Evolutionary conservation across 495 filamentous ascomycete species (phyloP).

Genomic region (Aspergillus mulundensis): DNA sequence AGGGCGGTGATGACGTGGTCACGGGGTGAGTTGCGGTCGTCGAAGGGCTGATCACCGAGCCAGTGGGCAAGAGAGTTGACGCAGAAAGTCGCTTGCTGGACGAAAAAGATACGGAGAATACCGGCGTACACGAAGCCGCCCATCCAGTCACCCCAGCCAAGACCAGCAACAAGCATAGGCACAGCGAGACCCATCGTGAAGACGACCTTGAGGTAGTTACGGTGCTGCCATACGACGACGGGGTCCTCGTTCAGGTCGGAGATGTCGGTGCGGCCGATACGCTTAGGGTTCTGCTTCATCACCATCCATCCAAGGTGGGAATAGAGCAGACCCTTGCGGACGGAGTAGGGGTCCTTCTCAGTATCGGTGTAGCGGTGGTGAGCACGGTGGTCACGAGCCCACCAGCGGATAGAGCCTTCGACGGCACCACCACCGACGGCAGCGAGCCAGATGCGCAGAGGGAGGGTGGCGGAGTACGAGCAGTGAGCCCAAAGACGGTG

Average conservation of each 20-base stretch:
- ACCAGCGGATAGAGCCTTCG: slow-evolving; percentile 95
- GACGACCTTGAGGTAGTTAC: slow-evolving; percentile 86
- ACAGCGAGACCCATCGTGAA: slow-evolving; percentile 82
- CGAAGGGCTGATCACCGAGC: slow-evolving; percentile 98
- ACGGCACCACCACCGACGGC: slow-evolving; percentile 91
- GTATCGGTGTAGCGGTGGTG: slow-evolving; percentile 99
- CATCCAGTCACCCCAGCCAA: slow-evolving; percentile 84
- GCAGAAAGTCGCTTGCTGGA: slow-evolving; percentile 99
- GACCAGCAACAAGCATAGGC: slow-evolving; percentile 77
- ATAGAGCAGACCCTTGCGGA: slow-evolving; percentile 96
- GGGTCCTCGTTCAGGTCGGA: slow-evolving; percentile 92
- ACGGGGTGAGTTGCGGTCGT: slow-evolving; percentile 96
- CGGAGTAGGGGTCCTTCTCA: slow-evolving; percentile 97
- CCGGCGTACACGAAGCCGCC: slow-evolving; percentile 94
- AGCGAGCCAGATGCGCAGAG: slow-evolving; percentile 89
- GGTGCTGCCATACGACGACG: slow-evolving; percentile 93
- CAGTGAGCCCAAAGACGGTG: slow-evolving; percentile 94
- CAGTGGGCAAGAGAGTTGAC: slow-evolving; percentile 99
- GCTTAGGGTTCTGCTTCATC: slow-evolving; percentile 91
- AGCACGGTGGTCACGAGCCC: slow-evolving; percentile 92
- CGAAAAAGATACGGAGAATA: slow-evolving; percentile 95
- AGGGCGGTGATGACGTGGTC: slow-evolving; percentile 95
- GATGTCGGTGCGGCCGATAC: slow-evolving; percentile 94
- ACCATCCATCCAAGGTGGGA: slow-evolving; percentile 94
- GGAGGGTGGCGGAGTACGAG: slow-evolving; percentile 84